Evolutionary conservation across 768 basidiomycete genomes (phyloP), one percentile per base, ranked within the genome.

Genomic region (Chalciporus pseudorubinellus): DNA sequence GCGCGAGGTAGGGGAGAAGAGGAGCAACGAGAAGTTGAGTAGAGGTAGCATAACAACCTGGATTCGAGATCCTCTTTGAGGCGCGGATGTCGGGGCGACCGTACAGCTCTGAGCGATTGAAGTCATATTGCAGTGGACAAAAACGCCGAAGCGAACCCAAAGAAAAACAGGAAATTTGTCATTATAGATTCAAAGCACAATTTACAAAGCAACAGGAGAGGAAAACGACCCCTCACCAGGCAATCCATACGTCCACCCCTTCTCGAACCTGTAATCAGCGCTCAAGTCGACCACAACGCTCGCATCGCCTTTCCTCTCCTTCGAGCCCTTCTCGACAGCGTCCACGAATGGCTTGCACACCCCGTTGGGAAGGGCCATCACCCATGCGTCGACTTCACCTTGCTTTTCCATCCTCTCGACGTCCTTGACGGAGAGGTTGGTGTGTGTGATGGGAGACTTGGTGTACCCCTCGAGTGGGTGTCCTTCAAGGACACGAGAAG

Each of bases 291-390:
- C 85, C 33, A 98, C 74, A 18, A 95, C 91, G 58, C 93, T 90
- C 39, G 57, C 12, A 8, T 61, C 55, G 40, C 63, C 59, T 46
- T 69, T 71, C 56, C 83, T 81, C 61, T 77, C 79, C 55, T 74
- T 72, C 13, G 85, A 75, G 6, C 86, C 92, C 33, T 82, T 78
- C 62, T 97, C 93, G 43, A 99, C 73, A 14, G 95, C 95, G 62
- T 95, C 93, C 29, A 99, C 93, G 66, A 95, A 99, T 1, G 95
- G 95, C 71, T 95, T 94, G 74, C 90, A 89, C 20, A 92, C 81
- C 18, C 97, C 97, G 59, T 98, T 99, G n/a, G 97, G 97, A 43
- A 99, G 79, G 3, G 97, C 97, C 90, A 98, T 95, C 47, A 98
- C 83, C 95, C 97, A 99, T 9, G 93, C 95, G 65, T 99, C 95